Conservation (phyloP, 805 yeast genomes). For the Candida cerambycidarum region DNA sequence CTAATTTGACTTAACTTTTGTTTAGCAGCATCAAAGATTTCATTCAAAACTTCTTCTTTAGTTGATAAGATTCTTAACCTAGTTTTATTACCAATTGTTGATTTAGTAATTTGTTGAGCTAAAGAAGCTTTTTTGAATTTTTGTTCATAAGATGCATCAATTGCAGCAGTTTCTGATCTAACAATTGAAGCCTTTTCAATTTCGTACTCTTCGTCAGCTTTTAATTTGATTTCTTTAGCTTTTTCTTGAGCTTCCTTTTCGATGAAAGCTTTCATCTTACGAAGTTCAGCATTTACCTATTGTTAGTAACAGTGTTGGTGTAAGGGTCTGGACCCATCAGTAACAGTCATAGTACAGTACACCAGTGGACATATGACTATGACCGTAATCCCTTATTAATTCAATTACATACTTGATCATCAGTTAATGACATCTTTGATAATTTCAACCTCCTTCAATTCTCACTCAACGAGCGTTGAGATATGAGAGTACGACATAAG, state of each 20-base stretch:
- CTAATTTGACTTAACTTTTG: conserved; percentile 58
- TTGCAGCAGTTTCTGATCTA: conserved; percentile 85
- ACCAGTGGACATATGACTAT: no score
- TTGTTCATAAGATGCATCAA: conserved; percentile 76
- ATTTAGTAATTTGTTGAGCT: conserved; percentile 92
- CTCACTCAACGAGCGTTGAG: conserved; percentile 5
- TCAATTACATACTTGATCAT: conserved; percentile 30
- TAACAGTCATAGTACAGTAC: no score
- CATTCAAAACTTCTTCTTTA: conserved; percentile 72
- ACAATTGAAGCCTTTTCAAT: conserved; percentile 95
- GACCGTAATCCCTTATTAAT: no score
- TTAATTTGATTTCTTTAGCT: conserved; percentile 91
- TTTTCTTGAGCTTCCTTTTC: conserved; percentile 99
- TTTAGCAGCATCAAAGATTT: conserved; percentile 71
- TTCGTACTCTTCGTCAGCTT: conserved; percentile 98
- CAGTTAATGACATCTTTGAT: conserved; percentile 27
- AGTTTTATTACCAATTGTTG: conserved; percentile 93
- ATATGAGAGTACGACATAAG: background rate
- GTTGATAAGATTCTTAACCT: conserved; percentile 87
- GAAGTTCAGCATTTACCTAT: conserved; percentile 91
- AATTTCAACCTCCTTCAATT: conserved; percentile 5
- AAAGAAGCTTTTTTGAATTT: conserved; percentile 88
- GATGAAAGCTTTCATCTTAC: conserved; percentile 98
- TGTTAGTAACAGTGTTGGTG: no score
- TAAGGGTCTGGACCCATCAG: no score